Base-by-base conservation (phyloP, 768 basidiomycete species). In the Amanita thiersii region DNA sequence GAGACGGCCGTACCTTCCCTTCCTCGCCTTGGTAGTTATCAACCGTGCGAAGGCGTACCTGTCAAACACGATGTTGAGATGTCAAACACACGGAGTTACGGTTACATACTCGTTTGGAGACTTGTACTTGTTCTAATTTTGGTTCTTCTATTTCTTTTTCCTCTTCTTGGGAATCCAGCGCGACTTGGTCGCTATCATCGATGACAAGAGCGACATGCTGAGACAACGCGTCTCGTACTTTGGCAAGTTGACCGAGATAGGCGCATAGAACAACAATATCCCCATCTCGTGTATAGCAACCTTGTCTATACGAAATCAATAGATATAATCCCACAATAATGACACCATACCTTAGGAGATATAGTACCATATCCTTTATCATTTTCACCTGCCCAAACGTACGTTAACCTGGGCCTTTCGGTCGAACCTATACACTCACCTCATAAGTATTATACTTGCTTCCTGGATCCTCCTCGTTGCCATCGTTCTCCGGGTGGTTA, bases 11-110 rank as follows among this genome's bases (percentile, higher is more conserved):
- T 48, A 73, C 76, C 52, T 68, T 73, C 1, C 73, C 79, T 60
- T 85, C 83, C 45, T 81, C 76, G 2, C 84, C 86, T 57, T 88
- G 86, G 52, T 76, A 88, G 37, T 80, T 86, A 47, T 89, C 85
- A 1, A 88, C 73, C 0, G 85, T 87, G 4, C 86, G 72, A 4
- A 88, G 62, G 5, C 73, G 69, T 30, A 86, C 73, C 82, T 85
- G 36, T 0, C 2, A 37, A 11, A 10, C 40, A 10, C 19, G 32
- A 35, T 34, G 23, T 1, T 5, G 10, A 18, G 28, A 7, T 7
- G 3, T 28, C 26, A 4, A 31, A 30, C 31, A 11, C 9, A 23
- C n/a, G 28, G 36, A 9, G 14, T 3, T 35, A 12, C 19, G 3
- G 34, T 12, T 7, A 39, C 69, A 18, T 50, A 82, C 82, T 30